Base-by-base conservation (phyloP, 192 early-diverging fungal genomes). In the Gamsiella multidivaricata region DNA sequence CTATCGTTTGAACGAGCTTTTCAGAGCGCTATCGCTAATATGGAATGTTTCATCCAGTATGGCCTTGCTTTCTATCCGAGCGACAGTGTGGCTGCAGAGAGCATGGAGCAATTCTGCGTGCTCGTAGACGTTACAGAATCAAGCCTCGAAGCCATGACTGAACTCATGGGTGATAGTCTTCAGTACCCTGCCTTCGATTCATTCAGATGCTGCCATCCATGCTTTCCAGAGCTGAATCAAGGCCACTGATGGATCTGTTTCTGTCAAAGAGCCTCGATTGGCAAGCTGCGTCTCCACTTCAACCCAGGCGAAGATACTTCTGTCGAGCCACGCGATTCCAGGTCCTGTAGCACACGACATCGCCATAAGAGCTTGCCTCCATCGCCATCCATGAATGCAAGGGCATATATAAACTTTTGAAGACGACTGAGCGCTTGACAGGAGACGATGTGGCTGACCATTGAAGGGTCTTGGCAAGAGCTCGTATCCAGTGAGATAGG, bases 271-370 rank as follows among this genome's bases (percentile, higher is more conserved):
- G 12, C n/a, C 3, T 14, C 34, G 50, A 9, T 41, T 15, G 7
- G 10, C 9, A 5, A 14, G 51, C 1, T 37, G 34, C 20, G 47
- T 73, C 11, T 65, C 70, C 0, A 20, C 11, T 1, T 47, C 60
- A 0, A 54, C 54, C 61, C 70, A 73, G 0, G 46, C 15, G 42
- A 73, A 65, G 0, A 56, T 37, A 42, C 65, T 49, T n/a, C 14
- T 37, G 39, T 73, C 61, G 65, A 73, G 65, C 1, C 61, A 18
- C 0, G 61, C 47, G 51, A 73, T 5, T 64, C 70, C 11, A 73
- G 23, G 1, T 58, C 46, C 14, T 25, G 18, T 5, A 73, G 14
- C 3, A 29, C 46, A 5, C 54, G 53, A 52, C 70, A 73, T 5
- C 61, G 45, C 2, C 55, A 41, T 26, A 65, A 37, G 29, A 73